Base-by-base conservation (phyloP, 441 rosid species). In the Croton laevigatus region DNA sequence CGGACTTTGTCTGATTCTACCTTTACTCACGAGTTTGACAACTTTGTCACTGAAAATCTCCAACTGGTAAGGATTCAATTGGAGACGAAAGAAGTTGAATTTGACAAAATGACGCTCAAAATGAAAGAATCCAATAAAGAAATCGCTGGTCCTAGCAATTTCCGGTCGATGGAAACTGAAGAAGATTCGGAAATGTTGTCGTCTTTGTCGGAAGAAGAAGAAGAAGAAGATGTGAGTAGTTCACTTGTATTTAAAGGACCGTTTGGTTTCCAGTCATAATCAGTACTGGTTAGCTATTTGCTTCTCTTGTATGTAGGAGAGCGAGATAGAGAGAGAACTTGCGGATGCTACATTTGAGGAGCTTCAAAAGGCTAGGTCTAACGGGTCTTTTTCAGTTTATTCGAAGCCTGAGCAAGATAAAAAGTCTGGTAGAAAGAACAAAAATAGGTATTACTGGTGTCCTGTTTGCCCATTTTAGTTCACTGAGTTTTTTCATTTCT, bases 311-410 rank as follows among this genome's bases (percentile, higher is more conserved):
- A 65, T 81, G 84, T 86, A 91, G 80, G 89, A 79, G 75, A 70
- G 65, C 32, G 94, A 83, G 71, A 81, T 86, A 69, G 81, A 75
- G 82, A 84, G 84, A 40, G 93, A 87, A 73, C 81, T 93, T 44
- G 89, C 89, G 0, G 87, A 87, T 72, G 82, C 85, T 51, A 91
- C 98, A 1, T 88, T 93, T 22, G 98, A 78, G 84, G 96, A 93
- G 72, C 81, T 91, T 46, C 98, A 85, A 74, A 86, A 79, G 70
- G 84, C 87, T 58, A 83, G 83, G 4, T 84, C 91, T 54, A 86
- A 89, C 81, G 96, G 96, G 36, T 88, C 93, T 61, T 78, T 79
- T 76, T 66, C 83, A 13, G 79, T 77, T 73, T 69, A 68, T 14
- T 48, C 59, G 65, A 86, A 84, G 59, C 70, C 76, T 13, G 58